Base-by-base conservation (phyloP, 495 filamentous ascomycete species). In the Clavariopsis aquatica region DNA sequence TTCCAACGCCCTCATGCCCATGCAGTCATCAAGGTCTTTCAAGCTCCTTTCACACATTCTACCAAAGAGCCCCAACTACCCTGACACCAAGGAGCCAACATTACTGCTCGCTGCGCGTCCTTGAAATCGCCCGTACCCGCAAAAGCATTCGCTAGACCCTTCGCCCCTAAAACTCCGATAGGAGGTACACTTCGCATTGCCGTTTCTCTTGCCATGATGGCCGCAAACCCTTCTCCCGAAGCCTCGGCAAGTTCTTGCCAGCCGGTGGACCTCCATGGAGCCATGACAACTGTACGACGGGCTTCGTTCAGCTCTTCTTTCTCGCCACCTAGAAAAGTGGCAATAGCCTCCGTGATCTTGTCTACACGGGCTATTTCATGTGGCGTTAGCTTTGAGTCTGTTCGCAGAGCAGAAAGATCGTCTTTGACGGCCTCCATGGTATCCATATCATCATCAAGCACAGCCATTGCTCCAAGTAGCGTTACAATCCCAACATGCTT, bases 121-220 rank as follows among this genome's bases (percentile, higher is more conserved):
- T 80, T 81, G 13, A 84, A 78, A 54, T 80, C 84, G 23, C 87
- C 85, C 9, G 89, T 89, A 10, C 91, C 89, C 1, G 88, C 85
- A 78, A 89, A 91, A n/a, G 89, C 88, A 70, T 79, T 75, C 15
- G 89, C 85, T 54, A 98, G 76, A 60, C 89, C 87, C 22, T 81
- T 81, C 17, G 89, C 85, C 8, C 80, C 84, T 27, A 95, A 76
- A 26, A 83, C 78, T 1, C 91, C 88, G 46, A 78, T 66, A 3
- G 92, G 91, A 45, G 92, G 88, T 9, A 89, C 84, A 19, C 80
- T 84, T 67, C 85, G 87, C 22, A 83, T 55, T n/a, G 91, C 92
- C 17, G 90, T 88, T 69, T 87, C 81, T 62, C 96, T 75, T 47
- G 91, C 90, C 89, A 94, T 94, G 54, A 87, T 84, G 0, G 89